Conservation (phyloP, 176 grass and related monocot species). For the Rhynchospora tenuis region DNA sequence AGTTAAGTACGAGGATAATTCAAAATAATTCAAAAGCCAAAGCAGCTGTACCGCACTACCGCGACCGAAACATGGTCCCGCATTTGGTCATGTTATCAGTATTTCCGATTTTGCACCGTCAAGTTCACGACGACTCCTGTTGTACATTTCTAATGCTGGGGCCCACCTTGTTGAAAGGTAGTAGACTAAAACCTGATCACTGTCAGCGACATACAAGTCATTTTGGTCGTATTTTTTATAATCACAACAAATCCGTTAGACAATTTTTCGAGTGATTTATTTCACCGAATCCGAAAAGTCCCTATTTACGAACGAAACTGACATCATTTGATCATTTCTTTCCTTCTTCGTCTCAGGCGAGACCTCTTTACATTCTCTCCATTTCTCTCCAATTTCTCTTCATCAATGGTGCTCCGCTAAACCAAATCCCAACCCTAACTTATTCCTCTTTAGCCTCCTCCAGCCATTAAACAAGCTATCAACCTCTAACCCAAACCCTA, state of each 20-base stretch:
- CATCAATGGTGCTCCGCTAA: not conserved
- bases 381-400: not conserved
- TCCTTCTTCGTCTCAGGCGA: not conserved
- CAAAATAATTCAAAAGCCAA: not conserved
- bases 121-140: not conserved
- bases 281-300: not conserved
- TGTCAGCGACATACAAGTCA: not conserved
- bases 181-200: not conserved
- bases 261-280: not conserved
- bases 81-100: not conserved
- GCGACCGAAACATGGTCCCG: not conserved
- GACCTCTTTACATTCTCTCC: not conserved
- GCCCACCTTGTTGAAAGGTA: not conserved
- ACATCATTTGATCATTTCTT: not conserved
- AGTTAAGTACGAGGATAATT: too few relatives aligned
- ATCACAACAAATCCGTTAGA: not conserved
- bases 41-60: too few relatives aligned
- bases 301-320: not conserved
- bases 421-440: slow-evolving; percentile 4
- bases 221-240: too few relatives aligned
- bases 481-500: not conserved
- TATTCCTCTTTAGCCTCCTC: not conserved
- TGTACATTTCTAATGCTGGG: not conserved
- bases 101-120: not conserved
- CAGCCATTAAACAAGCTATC: not conserved